Evolutionary conservation across 106 monocot species (phyloP), one percentile per base, ranked within the genome.

Genomic region (Allium fistulosum): DNA sequence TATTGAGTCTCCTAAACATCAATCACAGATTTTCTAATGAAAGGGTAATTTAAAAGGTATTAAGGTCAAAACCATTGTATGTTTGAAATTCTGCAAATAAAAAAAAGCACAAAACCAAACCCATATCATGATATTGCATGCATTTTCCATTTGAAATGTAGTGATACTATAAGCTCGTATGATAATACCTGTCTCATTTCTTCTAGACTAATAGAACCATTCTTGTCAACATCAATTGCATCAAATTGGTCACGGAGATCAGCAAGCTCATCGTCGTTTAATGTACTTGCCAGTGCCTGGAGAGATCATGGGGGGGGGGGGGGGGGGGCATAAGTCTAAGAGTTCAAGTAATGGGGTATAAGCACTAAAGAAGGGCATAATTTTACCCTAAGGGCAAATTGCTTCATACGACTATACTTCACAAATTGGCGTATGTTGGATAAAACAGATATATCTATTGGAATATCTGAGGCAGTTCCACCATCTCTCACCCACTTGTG

Each of bases 401-500:
- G 95, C 80, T 95, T 95, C 16, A 95, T 72, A 67, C 88, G 85
- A 53, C 83, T 86, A 68, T 91, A 95, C 67, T 83, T 91, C 72
- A 95, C 95, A 80, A 91, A 95, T 57, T 82, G 85, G 7, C 95
- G 88, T 81, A 95, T 83, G 61, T 88, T 91, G 47, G 67, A 80
- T 69, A 95, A 62, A 52, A 95, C 88, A 66, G 91, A 95, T 68
- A 95, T 95, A 74, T 95, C 95, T 28, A 95, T 14, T n/a, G 95
- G 91, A n/a, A 95, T 95, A 51, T 95, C 95, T 27, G 77, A 80
- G 53, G 91, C 95, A 71, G 71, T 68, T 60, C 95, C 95, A 8
- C 88, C 88, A 84, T 95, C 95, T 79, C 81, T 95, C 26, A 91
- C 95, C 95, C 95, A 95, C 71, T 79, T 88, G 58, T 95, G 95